phyloP scores from a whole-genome alignment of 1,139 yeast species.

The Pichia sp. region DNA sequence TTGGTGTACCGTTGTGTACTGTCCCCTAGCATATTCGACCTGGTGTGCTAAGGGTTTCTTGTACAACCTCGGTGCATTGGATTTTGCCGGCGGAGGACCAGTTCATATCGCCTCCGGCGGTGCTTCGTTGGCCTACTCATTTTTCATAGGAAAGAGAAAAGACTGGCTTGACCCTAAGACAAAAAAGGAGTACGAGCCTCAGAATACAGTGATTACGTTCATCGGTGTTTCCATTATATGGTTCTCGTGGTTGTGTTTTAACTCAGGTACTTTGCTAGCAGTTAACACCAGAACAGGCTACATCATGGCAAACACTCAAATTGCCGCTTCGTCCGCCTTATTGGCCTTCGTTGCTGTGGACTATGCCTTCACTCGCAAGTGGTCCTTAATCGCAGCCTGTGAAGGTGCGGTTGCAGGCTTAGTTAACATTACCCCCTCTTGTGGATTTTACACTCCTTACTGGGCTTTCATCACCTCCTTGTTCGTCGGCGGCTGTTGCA shows the following conservation, averaged over 20 bases:
- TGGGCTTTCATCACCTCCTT: constrained; percentile 44
- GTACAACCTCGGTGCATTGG: constrained; percentile 40
- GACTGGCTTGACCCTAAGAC: constrained; percentile 35
- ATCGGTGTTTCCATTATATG: constrained; percentile 47
- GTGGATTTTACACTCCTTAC: constrained; percentile 49
- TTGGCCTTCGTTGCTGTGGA: constrained; percentile 38
- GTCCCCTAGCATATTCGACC: constrained; percentile 44
- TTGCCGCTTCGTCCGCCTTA: constrained; percentile 44
- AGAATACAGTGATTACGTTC: constrained; percentile 40
- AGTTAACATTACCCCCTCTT: constrained; percentile 49
- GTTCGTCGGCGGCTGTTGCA: constrained; percentile 41
- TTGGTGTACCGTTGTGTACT: constrained; percentile 42
- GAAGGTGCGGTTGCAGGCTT: constrained; percentile 48
- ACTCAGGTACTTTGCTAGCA: constrained; percentile 45
- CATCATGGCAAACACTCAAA: constrained; percentile 46
- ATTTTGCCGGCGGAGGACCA: constrained; percentile 50
- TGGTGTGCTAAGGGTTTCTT: constrained; percentile 46
- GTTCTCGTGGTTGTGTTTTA: constrained; percentile 52
- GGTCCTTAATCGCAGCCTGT: constrained; percentile 44
- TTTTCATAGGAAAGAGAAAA: constrained; percentile 39
- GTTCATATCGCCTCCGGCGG: constrained; percentile 46
- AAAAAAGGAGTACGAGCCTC: constrained; percentile 34
- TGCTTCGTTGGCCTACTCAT: constrained; percentile 41
- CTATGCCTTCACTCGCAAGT: constrained; percentile 36
- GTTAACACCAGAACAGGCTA: constrained; percentile 45